Evolutionary conservation across 495 filamentous ascomycete genomes (phyloP).

Genomic region (Penicillium longicatenatum): DNA sequence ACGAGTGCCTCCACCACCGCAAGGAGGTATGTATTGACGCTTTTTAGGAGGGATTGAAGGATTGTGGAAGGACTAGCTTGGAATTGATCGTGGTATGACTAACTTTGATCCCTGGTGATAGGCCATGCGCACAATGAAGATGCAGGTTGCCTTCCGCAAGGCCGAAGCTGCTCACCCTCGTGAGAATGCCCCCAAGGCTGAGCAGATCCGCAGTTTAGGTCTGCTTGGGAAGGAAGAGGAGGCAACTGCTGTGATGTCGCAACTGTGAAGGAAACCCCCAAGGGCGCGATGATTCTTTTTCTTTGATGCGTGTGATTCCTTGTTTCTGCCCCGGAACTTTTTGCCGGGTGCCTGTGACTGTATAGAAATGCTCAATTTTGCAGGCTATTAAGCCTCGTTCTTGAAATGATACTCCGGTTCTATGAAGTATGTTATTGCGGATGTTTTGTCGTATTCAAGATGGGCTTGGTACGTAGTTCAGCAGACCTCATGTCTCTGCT

Average conservation of each 20-base stretch:
- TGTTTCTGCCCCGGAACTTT: slow-evolving; percentile 29
- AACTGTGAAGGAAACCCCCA: slow-evolving; percentile 24
- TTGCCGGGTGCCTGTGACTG: slow-evolving; percentile 34
- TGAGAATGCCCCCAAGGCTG: slow-evolving; percentile 73
- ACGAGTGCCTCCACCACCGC: slow-evolving; percentile 96
- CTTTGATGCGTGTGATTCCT: slow-evolving; percentile 35
- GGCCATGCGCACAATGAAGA: slow-evolving; percentile 71
- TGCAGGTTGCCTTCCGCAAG: slow-evolving; percentile 88
- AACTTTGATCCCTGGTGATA: slow-evolving; percentile 32
- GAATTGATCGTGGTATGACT: slow-evolving; percentile 1
- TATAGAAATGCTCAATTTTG: slow-evolving; percentile 44
- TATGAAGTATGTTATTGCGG: slow-evolving; percentile 3
- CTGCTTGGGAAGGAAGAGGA: slow-evolving; percentile 81
- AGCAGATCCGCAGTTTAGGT: slow-evolving; percentile 81
- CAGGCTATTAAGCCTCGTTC: slow-evolving; percentile 21
- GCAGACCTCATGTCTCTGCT: background rate
- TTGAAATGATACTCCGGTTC: slow-evolving; percentile 38
- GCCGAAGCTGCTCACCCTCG: slow-evolving; percentile 72
- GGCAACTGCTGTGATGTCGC: slow-evolving; percentile 60
- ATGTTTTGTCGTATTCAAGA: background rate
- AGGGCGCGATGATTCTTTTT: slow-evolving; percentile 31
- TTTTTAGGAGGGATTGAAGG: background rate
- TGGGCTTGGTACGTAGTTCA: background rate
- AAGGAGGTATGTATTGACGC: slow-evolving; percentile 76
- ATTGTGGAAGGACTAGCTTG: slow-evolving; percentile 6